A percentile compares a stretch with the other conserved stretches of the same genome.
Conservation (phyloP, 2,329 filamentous ascomycete species). For the Aspergillus puulaauensis region DNA sequence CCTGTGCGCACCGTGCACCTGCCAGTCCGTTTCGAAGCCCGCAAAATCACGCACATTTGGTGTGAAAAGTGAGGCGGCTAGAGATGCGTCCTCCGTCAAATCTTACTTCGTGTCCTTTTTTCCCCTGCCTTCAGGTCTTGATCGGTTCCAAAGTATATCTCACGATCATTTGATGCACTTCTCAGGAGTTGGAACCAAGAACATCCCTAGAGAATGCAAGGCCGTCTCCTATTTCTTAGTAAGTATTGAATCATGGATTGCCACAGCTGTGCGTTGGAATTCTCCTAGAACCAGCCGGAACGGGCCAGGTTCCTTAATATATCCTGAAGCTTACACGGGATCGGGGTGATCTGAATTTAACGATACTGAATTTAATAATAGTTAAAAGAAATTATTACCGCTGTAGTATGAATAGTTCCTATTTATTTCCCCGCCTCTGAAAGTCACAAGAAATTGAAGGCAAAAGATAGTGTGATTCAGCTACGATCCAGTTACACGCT, state of each 20-base stretch:
- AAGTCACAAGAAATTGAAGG: not conserved
- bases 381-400: not conserved
- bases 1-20: not conserved
- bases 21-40: not conserved
- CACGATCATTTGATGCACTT: not conserved
- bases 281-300: not conserved
- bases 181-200: not conserved
- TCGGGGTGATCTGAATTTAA: not conserved
- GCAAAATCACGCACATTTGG: constrained; percentile 6
- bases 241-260: not conserved
- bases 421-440: not conserved
- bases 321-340: not conserved
- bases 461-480: not conserved
- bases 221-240: not conserved
- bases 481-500: not conserved
- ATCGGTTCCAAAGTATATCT: not conserved
- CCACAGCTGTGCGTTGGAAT: not conserved
- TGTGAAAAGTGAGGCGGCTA: constrained; percentile 5
- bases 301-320: not conserved
- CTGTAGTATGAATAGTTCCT: not conserved
- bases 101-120: not conserved
- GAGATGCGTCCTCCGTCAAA: not conserved
- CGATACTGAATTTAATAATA: not conserved
- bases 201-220: not conserved
- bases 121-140: not conserved